These are phyloP conservation scores for Huntiella moniliformis DNA, from an alignment of 2,329 filamentous ascomycete species.

Conservation along the genomic window DNA sequence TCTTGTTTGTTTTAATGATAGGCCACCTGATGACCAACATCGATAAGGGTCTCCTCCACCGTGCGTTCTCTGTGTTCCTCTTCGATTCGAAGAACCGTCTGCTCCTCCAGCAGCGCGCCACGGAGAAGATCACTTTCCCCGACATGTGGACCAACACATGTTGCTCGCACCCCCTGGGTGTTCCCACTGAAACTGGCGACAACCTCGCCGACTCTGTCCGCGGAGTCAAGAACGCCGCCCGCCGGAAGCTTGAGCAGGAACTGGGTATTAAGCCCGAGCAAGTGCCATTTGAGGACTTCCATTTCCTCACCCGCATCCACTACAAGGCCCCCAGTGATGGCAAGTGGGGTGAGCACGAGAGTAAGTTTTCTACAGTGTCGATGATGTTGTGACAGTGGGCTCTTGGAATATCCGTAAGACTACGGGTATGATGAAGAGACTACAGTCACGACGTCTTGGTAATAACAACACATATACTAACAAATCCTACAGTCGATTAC, in stretches of 20 bases:
- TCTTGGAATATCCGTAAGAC: too few species aligned
- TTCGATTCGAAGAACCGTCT: conserved; percentile 88
- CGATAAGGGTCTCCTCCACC: conserved; percentile 83
- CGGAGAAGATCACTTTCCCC: conserved; percentile 97
- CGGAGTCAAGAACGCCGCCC: conserved; percentile 80
- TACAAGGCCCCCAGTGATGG: conserved; percentile 95
- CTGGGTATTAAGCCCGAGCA: conserved; percentile 77
- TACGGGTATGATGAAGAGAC: too few species aligned
- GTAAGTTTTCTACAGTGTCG: conserved; percentile 32
- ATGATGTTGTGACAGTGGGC: neutral
- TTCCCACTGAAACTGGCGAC: conserved; percentile 77
- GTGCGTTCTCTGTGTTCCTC: conserved; percentile 93
- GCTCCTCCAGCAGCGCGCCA: conserved; percentile 83
- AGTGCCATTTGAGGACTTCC: conserved; percentile 79
- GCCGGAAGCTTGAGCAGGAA: conserved; percentile 87
- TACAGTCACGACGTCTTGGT: neutral
- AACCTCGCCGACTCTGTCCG: conserved; percentile 61
- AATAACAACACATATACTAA: neutral
- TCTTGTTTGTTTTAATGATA: conserved; percentile 20
- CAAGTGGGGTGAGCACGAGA: conserved; percentile 98
- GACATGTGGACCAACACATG: conserved; percentile 99
- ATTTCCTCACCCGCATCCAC: conserved; percentile 90
- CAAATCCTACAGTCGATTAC: conserved; percentile 56
- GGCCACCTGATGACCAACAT: conserved; percentile 99
- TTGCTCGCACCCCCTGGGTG: conserved; percentile 88